Conservation (phyloP, 192 early-diverging fungal genomes). For the Coemansia asiatica region DNA sequence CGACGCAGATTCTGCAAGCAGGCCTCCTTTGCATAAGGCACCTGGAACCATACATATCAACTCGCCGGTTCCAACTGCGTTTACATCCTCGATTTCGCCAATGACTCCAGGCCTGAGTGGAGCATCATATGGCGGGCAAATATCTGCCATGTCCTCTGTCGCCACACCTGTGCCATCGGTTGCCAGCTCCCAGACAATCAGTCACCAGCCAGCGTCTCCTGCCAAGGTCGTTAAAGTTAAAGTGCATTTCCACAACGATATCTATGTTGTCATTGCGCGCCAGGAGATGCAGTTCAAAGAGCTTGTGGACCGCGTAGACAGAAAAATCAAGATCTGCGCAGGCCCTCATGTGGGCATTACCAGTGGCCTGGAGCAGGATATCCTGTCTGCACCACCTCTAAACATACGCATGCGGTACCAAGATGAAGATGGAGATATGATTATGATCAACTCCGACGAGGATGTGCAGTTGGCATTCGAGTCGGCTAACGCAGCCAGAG, state of each 20-base stretch:
- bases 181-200: conserved; percentile 3
- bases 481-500: conserved; percentile 46
- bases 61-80: conserved; percentile 32
- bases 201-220: conserved; percentile 31
- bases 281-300: conserved; percentile 73
- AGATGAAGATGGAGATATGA: conserved; percentile 92
- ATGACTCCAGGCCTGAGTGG: conserved; percentile 29
- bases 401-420: conserved; percentile 77
- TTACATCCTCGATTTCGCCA: conserved; percentile 45
- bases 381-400: conserved; percentile 50
- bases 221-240: conserved; percentile 75
- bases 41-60: conserved; percentile 31
- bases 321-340: conserved; percentile 84
- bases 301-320: conserved; percentile 78
- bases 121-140: background rate
- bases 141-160: conserved; percentile 29
- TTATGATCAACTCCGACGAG: conserved; percentile 83
- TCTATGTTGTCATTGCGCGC: conserved; percentile 87
- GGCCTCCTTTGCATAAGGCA: conserved; percentile 12
- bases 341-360: conserved; percentile 59
- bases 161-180: conserved; percentile 32
- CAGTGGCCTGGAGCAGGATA: conserved; percentile 44
- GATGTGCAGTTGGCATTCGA: conserved; percentile 94
- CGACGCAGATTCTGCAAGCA: conserved; percentile 5
- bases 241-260: conserved; percentile 83